Conservation (phyloP, 768 basidiomycete genomes). For the Suillus tomentosus region DNA sequence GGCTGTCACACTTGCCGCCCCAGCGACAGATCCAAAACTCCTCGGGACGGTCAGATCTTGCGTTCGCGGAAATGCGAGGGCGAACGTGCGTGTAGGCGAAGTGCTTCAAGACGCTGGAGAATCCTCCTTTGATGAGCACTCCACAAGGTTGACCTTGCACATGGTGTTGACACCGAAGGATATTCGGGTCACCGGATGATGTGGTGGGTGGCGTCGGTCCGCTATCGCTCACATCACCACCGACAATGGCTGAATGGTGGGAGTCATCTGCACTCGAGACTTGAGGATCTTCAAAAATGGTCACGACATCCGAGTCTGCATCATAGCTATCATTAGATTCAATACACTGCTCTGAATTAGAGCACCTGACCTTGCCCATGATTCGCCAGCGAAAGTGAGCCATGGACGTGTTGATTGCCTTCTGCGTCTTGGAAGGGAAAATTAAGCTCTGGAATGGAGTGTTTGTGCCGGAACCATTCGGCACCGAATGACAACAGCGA, state of each 20-base stretch:
- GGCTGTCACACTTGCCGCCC: neutral
- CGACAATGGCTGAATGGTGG: too few species aligned
- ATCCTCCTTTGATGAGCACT: neutral
- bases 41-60: neutral
- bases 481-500: neutral
- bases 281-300: neutral
- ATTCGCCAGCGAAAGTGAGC: neutral
- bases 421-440: neutral
- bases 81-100: neutral
- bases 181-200: neutral
- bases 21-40: slow-evolving; percentile 1
- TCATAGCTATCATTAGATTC: neutral
- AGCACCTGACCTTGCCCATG: neutral
- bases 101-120: neutral
- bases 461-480: neutral
- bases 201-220: too few species aligned
- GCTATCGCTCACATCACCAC: neutral
- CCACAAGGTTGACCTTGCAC: neutral
- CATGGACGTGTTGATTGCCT: neutral
- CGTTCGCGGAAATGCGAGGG: neutral
- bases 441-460: neutral
- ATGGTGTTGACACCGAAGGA: neutral
- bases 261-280: neutral
- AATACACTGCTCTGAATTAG: neutral
- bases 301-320: neutral